Base-by-base conservation (phyloP, 164 flowering plant genomes). In the Chloranthus sessilifolius region DNA sequence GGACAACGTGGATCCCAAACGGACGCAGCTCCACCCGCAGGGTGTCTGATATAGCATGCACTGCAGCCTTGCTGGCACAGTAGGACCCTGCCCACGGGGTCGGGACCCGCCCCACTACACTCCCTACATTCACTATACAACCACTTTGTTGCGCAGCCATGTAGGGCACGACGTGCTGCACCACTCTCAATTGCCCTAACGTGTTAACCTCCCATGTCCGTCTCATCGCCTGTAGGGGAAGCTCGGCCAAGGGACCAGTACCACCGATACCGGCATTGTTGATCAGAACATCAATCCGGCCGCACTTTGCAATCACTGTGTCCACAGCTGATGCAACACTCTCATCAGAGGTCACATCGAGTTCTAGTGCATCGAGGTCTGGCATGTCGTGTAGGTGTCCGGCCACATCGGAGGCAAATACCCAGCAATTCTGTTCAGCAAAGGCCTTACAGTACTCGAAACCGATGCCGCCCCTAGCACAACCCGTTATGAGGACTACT, bases 1-100 rank as follows among this genome's bases (percentile, higher is more conserved):
- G 29, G 31, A 82, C 70, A n/a, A 85, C 84, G 23, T 80, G 37
- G 21, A 85, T 64, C 8, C 78, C 75, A 49, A 82, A 80, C 0
- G 86, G 88, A 14, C 58, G 56, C 15, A 82, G 35, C 58, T 84
- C 88, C 0, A 81, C 64, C 0, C 88, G 64, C 35, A 82, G 50
- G 0, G 75, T 28, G 26, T 76, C 45, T 0, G 86, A 64, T 70
- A 85, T 64, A 9, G 94, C 78, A 38, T 73, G 83, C 0, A 85
- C 80, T 0, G 74, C 64, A 2, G 94, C 86, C 55, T 82, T 80
- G 47, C 74, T 73, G 5, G 82, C 48, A 19, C 86, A 78, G 47
- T 82, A 80, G 11, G 82, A 67, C 15, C 94, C 94, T 0, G 81
- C 83, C 88, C 83, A 80, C 19, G 86, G 88, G 8, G 86, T 76